Base-by-base conservation (phyloP, 1,284 basidiomycete species). In the Golubevia pallescens region DNA sequence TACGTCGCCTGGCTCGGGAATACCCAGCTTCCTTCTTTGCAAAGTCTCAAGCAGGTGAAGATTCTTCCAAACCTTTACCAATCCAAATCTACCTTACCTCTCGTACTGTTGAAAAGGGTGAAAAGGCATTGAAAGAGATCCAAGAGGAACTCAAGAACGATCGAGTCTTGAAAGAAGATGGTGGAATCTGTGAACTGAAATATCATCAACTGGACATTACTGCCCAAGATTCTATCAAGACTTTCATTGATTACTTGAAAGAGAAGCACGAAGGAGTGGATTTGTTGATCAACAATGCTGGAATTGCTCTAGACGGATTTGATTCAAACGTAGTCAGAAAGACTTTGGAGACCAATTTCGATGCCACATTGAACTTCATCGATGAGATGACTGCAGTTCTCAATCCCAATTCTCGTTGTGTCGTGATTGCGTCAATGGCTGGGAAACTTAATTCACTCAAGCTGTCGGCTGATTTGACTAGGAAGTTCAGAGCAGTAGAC, bases 201-300 rank as follows among this genome's bases (percentile, higher is more conserved):
- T 57, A 21, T 20, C 57, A 23, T 38, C 66, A 68, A 58, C 54
- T 68, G 16, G 66, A 68, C 24, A 58, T 68, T 32, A 64, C 23
- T 58, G 62, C 64, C 24, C n/a, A 38, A 19, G 19, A 34, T 32
- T 53, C 42, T 8, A 55, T 48, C 24, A n/a, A 65, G 38, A 24
- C 24, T 6, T 24, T 57, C 24, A 55, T 65, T 3, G 20, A 53
- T 20, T 34, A 51, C 32, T 21, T 67, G 8, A 20, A 53, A n/a
- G 60, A 20, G 23, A 62, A 61, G 19, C 60, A 61, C 34, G 14
- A 70, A 65, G 4, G 71, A 20, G 32, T 77, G 10, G 69, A 74
- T 59, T 66, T 73, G 38, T 64, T 75, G 21, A 66, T 78, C 65
- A 76, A 76, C 65, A 78, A 78, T 60, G 71, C 74, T 54, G 75